These are phyloP conservation scores for Anthoceros angustus DNA, from an alignment of 225 moss, liverwort and hornwort species.

Conservation along the genomic window DNA sequence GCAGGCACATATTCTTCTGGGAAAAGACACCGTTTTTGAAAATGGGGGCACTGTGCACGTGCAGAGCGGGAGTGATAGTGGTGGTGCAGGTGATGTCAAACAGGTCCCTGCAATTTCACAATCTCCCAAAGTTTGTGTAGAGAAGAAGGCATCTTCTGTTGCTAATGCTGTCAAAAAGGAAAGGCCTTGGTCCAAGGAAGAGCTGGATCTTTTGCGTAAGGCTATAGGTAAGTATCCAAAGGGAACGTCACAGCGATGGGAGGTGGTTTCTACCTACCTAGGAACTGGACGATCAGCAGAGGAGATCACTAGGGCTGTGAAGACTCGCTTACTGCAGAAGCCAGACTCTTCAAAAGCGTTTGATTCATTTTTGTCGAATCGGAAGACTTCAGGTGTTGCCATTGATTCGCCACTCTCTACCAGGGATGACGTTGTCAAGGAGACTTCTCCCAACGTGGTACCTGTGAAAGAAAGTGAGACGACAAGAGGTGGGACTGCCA, in stretches of 20 bases:
- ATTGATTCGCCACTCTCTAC: conserved; percentile 80
- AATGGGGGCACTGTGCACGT: conserved; percentile 12
- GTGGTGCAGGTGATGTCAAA: conserved; percentile 10
- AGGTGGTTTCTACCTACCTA: conserved; percentile 67
- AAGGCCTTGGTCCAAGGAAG: conserved; percentile 75
- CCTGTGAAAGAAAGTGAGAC: conserved; percentile 17
- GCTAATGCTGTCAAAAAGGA: conserved; percentile 47
- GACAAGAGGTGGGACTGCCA: conserved; percentile 6
- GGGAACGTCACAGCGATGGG: conserved; percentile 96
- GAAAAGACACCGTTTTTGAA: conserved; percentile 31
- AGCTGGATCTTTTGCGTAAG: conserved; percentile 71
- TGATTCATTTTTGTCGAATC: conserved; percentile 73
- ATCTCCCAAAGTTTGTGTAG: background rate
- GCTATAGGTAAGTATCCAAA: conserved; percentile 73
- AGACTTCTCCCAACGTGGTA: conserved; percentile 7
- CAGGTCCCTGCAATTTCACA: conserved; percentile 9
- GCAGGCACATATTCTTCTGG: conserved; percentile 35
- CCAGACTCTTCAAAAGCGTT: conserved; percentile 83
- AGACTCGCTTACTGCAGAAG: conserved; percentile 65
- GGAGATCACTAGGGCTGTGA: conserved; percentile 66
- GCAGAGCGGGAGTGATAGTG: conserved; percentile 12
- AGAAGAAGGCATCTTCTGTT: conserved; percentile 18
- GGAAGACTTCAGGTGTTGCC: conserved; percentile 33
- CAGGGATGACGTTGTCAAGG: conserved; percentile 30
- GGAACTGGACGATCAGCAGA: conserved; percentile 76